A percentile compares a stretch with the other conserved stretches of the same genome.
Conservation (phyloP, 1,139 yeast genomes). For the Debaryomyces subglobosus region DNA sequence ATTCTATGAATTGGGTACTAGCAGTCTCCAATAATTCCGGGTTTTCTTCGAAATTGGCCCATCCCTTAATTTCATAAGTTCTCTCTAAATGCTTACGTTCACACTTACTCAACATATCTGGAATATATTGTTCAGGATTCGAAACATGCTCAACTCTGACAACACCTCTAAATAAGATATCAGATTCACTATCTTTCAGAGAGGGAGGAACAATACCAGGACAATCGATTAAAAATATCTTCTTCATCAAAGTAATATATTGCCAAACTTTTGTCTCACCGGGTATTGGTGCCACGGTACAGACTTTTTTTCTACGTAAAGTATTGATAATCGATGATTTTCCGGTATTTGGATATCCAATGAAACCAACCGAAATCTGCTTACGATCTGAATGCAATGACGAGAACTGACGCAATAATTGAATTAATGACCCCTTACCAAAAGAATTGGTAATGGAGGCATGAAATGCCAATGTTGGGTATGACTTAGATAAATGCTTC, state of each 20-base stretch:
- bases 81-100: constrained; percentile 90
- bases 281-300: constrained; percentile 97
- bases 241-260: constrained; percentile 94
- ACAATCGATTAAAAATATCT: constrained; percentile 93
- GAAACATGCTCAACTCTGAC: constrained; percentile 97
- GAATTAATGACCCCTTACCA: constrained; percentile 96
- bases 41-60: constrained; percentile 61
- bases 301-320: constrained; percentile 89
- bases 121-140: constrained; percentile 92
- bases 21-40: constrained; percentile 46
- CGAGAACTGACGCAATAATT: constrained; percentile 89
- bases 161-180: constrained; percentile 92
- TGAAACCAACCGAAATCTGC: constrained; percentile 95
- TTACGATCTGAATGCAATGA: constrained; percentile 89
- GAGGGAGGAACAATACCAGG: constrained; percentile 99
- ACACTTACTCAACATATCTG: constrained; percentile 83
- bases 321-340: constrained; percentile 96
- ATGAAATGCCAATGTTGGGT: constrained; percentile 96
- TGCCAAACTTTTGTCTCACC: constrained; percentile 99
- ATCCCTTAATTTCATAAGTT: constrained; percentile 92
- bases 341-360: constrained; percentile 97
- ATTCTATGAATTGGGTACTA: constrained; percentile 81
- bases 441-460: constrained; percentile 97
- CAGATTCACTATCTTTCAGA: constrained; percentile 86
- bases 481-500: constrained; percentile 85